Conservation (phyloP, 2,329 filamentous ascomycete genomes). For the Diaporthe amygdali region DNA sequence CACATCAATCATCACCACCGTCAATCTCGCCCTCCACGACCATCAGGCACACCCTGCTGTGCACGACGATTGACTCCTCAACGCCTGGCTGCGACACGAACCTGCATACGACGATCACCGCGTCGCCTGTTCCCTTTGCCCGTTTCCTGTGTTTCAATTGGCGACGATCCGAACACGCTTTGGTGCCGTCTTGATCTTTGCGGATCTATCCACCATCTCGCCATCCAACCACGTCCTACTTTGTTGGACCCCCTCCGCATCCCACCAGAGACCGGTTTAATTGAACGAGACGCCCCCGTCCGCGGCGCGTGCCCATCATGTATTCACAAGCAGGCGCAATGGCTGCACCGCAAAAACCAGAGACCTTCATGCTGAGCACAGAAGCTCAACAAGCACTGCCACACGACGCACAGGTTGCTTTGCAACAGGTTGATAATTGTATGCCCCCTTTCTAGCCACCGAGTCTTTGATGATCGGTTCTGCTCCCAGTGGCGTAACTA, state of each 20-base stretch:
- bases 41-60: not conserved
- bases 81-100: conserved; percentile 26
- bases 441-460: conserved; percentile 44
- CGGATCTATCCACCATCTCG: not conserved
- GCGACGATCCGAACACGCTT: conserved; percentile 17
- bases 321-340: conserved; percentile 85
- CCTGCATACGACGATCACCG: conserved; percentile 21
- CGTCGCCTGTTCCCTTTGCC: conserved; percentile 15
- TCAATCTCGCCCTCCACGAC: not conserved
- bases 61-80: conserved; percentile 1
- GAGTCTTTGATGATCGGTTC: conserved; percentile 8
- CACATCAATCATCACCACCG: not conserved
- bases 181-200: conserved; percentile 23
- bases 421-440: conserved; percentile 99
- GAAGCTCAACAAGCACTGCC: conserved; percentile 96
- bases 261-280: conserved; percentile 11
- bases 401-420: conserved; percentile 93
- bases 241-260: not conserved
- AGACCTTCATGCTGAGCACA: conserved; percentile 98
- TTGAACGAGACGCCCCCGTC: conserved; percentile 8
- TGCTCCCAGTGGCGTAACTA: conserved; percentile 26
- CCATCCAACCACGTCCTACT: not conserved
- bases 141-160: conserved; percentile 22
- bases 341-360: conserved; percentile 92
- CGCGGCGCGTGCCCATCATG: conserved; percentile 54